Base-by-base conservation (phyloP, 768 basidiomycete species). In the Hericium coralloides region DNA sequence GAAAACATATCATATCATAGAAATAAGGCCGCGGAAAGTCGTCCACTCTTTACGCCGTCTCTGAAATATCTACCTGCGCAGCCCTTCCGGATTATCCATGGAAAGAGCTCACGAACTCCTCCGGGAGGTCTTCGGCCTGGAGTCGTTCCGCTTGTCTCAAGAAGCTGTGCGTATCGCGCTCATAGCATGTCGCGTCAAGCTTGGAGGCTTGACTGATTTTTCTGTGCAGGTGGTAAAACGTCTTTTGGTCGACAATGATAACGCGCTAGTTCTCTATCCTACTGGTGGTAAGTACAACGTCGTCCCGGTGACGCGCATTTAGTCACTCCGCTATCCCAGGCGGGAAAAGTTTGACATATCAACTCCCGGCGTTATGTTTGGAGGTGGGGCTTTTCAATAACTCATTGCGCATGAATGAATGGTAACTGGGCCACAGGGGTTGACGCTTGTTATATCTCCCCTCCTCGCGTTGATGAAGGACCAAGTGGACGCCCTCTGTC, bases 261-360 rank as follows among this genome's bases (percentile, higher is more conserved):
- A 75, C 54, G 71, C 73, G 0, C 70, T 79, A 1, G 76, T 74
- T 3, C 58, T 76, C 7, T 74, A 69, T 55, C 75, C 75, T 1
- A 76, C 75, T 20, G 74, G 75, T 59, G 71, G 64, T 66, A 50
- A 37, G 55, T 58, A 17, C n/a, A 18, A 6, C 4, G 1, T 15
- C 12, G 25, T 45, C 22, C 8, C 8, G 31, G 31, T 9, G 31
- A 31, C 31, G 31, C 31, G 31, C 31, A 8, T 9, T 31, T 31
- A 31, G 31, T 31, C 31, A 31, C 31, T 4, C 31, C 31, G 7
- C 20, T 26, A 49, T 20, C 12, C 7, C 52, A 69, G 69, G 72
- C 10, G 73, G 73, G 3, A 74, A 74, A 61, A 72, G 71, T 60
- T 56, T 76, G 41, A 73, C 70, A 6, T 74, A 69, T 55, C 72